Evolutionary conservation across 1,284 basidiomycete species (phyloP), one percentile per base, ranked within the genome.

Genomic region (Hypsizygus ulmarius): DNA sequence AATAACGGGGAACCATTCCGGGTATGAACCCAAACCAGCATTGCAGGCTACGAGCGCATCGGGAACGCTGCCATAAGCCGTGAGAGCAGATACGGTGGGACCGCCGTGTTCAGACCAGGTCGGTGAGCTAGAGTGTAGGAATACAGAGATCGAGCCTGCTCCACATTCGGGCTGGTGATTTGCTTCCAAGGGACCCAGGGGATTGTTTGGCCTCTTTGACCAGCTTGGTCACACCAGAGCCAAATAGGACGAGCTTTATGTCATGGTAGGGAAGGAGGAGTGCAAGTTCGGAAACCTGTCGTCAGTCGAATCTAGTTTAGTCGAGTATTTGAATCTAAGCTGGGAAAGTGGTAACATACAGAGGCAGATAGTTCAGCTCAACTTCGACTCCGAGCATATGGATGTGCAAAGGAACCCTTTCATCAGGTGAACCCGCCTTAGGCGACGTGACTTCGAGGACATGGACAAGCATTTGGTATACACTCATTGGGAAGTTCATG

Each of bases 311-410:
- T 46, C 30, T 28, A 29, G 15, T 15, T 9, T 49, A 7, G 29
- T 16, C 16, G 45, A 25, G 43, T 40, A 46, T 28, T 21, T 28
- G 34, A n/a, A 9, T 27, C 14, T 14, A 8, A 21, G 18, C 8
- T 7, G 8, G 25, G 34, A 37, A 11, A 64, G 5, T 8, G 28
- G 7, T 27, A 7, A 42, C 72, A 33, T 43, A 73, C 73, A 72
- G 38, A 21, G 73, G 73, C 16, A 74, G 54, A 57, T 67, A 73
- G 44, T 74, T 74, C 33, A 73, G 63, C 48, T 74, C 72, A n/a
- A 64, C 63, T 53, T 72, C 71, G 5, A 64, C 59, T 9, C 70
- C 71, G 5, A 73, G 53, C 27, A 68, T 62, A 39, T 74, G 70
- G 3, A 73, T 27, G 33, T 54, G 38, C 18, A 73, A 58, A 12